Conservation (phyloP, 352 stramenopile genomes). For the Pythium monospermum region DNA sequence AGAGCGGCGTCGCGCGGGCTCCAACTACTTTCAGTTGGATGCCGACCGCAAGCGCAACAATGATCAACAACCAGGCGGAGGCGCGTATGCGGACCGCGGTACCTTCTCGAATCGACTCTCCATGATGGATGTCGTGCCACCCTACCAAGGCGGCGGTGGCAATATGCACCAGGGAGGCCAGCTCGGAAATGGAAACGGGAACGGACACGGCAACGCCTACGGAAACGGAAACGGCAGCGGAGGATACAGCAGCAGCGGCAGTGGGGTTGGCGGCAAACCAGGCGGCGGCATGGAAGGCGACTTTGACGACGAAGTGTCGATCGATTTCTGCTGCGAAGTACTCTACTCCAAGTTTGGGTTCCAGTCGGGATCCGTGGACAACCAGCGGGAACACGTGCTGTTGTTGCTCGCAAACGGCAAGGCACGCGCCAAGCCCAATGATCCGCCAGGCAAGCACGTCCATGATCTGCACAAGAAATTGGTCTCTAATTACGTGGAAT, state of each 20-base stretch:
- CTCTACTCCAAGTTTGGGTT: constrained; percentile 84
- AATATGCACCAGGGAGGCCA: no score
- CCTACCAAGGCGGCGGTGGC: constrained; percentile 25
- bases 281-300: constrained; percentile 53
- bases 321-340: no score
- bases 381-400: constrained; percentile 85
- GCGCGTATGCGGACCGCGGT: constrained; percentile 29
- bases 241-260: no score
- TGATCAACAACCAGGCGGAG: constrained; percentile 35
- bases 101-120: constrained; percentile 55
- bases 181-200: no score
- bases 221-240: no score
- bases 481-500: constrained; percentile 63
- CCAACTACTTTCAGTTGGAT: constrained; percentile 83
- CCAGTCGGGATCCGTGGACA: constrained; percentile 76
- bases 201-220: no score
- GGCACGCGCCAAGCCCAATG: constrained; percentile 36
- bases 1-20: constrained; percentile 65
- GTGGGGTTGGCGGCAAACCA: neutral
- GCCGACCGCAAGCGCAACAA: constrained; percentile 70
- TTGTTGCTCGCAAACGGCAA: constrained; percentile 82
- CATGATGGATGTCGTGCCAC: constrained; percentile 60
- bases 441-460: constrained; percentile 61
- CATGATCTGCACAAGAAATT: constrained; percentile 27
- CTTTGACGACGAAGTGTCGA: no score